Conservation (phyloP, 352 stramenopile species). For the Pythium insidiosum region DNA sequence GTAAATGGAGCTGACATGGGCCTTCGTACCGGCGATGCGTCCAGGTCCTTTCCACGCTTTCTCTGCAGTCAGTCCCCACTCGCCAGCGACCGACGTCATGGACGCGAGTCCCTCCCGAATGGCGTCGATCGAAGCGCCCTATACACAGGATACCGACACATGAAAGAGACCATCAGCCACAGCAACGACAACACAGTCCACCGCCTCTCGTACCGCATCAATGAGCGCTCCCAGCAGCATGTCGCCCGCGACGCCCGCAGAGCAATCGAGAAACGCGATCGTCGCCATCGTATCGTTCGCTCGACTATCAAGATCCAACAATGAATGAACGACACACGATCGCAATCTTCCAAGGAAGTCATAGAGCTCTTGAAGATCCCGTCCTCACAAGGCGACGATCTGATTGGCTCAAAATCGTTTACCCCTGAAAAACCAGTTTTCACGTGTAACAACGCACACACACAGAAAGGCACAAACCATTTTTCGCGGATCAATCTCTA, state of each 20-base stretch:
- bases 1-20: conserved; percentile 85
- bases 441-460: too few species aligned
- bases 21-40: conserved; percentile 85
- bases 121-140: conserved; percentile 53
- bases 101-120: conserved; percentile 52
- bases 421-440: too few species aligned
- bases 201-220: conserved; percentile 51
- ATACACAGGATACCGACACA: conserved; percentile 7
- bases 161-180: not conserved
- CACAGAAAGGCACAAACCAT: too few species aligned
- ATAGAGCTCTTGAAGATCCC: too few species aligned
- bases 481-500: too few species aligned
- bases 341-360: too few species aligned
- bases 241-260: conserved; percentile 83
- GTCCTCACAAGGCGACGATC: too few species aligned
- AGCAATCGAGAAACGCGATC: conserved; percentile 87
- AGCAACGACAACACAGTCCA: not conserved
- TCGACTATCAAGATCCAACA: not conserved
- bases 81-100: conserved; percentile 57
- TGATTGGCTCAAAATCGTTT: conserved; percentile 7
- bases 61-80: conserved; percentile 77
- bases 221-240: conserved; percentile 88
- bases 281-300: conserved; percentile 4
- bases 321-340: too few species aligned
- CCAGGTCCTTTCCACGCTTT: conserved; percentile 82